Evolutionary conservation across 345 rosid genomes (phyloP).

Genomic region (Angophora floribunda): DNA sequence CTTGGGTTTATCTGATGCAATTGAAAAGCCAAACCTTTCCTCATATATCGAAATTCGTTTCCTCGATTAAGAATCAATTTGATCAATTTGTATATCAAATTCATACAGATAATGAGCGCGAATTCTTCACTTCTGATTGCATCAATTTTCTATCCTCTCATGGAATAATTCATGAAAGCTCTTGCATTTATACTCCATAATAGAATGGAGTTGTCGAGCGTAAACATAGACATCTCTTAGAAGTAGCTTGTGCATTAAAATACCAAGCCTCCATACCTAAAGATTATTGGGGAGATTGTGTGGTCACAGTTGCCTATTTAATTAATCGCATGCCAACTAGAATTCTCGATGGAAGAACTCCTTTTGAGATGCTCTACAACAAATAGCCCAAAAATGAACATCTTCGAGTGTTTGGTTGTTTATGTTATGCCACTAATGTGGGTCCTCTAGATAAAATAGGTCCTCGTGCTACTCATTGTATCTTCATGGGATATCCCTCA

Average conservation of each 20-base stretch:
- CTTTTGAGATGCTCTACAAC: not conserved
- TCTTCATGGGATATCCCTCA: not conserved
- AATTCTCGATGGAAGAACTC: not conserved
- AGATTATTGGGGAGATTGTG: not conserved
- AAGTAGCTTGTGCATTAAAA: not conserved
- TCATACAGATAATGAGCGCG: too few species aligned
- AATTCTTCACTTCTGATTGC: not conserved
- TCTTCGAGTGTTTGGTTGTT: not conserved
- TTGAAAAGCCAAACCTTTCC: not conserved
- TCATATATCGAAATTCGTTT: not conserved
- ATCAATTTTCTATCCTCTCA: not conserved
- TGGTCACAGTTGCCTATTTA: accelerated
- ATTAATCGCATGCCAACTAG: not conserved
- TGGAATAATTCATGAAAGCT: not conserved
- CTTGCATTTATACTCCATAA: too few species aligned
- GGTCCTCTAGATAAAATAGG: not conserved
- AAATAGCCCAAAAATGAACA: too few species aligned
- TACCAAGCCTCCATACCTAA: not conserved
- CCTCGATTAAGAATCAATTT: too few species aligned
- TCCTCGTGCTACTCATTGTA: not conserved
- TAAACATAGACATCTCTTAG: too few species aligned
- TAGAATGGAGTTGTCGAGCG: too few species aligned
- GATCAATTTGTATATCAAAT: too few species aligned
- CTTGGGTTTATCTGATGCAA: not conserved
- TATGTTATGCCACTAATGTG: too few species aligned